Conservation (phyloP, 148 eudicot genomes). For the Pouteria glomerata region DNA sequence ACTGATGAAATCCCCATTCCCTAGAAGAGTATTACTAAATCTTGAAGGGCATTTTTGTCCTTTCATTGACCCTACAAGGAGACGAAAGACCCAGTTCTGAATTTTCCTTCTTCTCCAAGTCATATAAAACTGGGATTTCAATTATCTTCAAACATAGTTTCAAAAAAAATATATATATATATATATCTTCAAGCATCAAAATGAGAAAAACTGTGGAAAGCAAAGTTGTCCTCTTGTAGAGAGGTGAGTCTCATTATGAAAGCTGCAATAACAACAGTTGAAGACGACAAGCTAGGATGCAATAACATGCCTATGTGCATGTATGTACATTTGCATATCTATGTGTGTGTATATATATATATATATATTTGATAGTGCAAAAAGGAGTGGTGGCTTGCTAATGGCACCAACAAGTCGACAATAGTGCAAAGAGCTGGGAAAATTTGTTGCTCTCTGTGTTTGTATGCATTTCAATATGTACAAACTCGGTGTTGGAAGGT, state of each 20-base stretch:
- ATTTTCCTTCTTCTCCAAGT: background rate
- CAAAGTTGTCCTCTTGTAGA: too few relatives aligned
- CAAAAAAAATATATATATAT: too few relatives aligned
- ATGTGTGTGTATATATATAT: background rate
- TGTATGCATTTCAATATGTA: background rate
- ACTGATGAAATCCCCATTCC: too few relatives aligned
- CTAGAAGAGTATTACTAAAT: too few relatives aligned
- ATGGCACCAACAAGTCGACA: slow-evolving; percentile 8
- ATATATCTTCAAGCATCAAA: too few relatives aligned
- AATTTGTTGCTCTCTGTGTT: background rate
- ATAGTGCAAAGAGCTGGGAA: background rate
- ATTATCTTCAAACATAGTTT: too few relatives aligned
- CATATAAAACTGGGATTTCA: background rate
- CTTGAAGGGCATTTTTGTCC: too few relatives aligned
- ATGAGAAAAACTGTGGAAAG: too few relatives aligned
- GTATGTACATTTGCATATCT: background rate
- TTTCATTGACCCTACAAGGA: too few relatives aligned
- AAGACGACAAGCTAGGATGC: too few relatives aligned
- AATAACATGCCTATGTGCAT: too few relatives aligned
- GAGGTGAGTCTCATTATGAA: background rate
- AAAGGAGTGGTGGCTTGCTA: slow-evolving; percentile 8
- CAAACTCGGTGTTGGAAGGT: background rate
- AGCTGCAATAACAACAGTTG: background rate
- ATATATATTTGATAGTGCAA: background rate
- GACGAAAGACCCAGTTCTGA: too few relatives aligned